Base-by-base conservation (phyloP, 1,284 basidiomycete genomes). In the Hortiboletus rubellus region DNA sequence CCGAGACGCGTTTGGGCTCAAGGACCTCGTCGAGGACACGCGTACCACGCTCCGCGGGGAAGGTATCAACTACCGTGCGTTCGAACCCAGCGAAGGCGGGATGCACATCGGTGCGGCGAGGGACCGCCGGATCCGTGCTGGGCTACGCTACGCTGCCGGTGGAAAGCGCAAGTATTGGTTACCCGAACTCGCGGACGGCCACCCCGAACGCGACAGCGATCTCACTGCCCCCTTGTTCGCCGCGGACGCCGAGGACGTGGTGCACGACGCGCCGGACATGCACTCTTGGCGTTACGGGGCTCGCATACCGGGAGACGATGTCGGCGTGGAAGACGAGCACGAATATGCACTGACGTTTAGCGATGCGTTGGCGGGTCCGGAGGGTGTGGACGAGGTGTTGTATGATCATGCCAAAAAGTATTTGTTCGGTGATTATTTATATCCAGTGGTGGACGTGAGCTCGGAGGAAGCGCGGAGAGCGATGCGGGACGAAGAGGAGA, bases 51-150 rank as follows among this genome's bases (percentile, higher is more conserved):
- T 98, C 10, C 81, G 84, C 17, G 96, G 96, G 3, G 84, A 91
- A 62, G 93, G 94, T 2, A 95, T 98, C 80, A 92, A 92, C 50
- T 99, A 99, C 74, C 88, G 94, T 56, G 91, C 91, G 40, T 98
- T 96, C 69, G 96, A 99, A 69, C 96, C 96, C 1, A 92, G 91
- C 40, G 94, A 98, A 70, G 95, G 95, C 1, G 86, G 86, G 48
- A 87, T 98, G 66, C 96, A 99, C 66, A 83, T 92, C 61, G 94
- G 94, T 18, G 79, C 81, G 3, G 94, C 91, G 0, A 79, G 94
- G 24, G 91, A 93, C 54, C 78, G 87, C 41, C 82, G 95, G 3
- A 95, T 97, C 55, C 79, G 87, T 34, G 94, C 95, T 0, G 96
- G 96, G 0, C 76, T 99, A 46, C 83, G 97, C 6, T 99, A 99